A percentile compares a stretch with the other conserved stretches of the same genome.
Conservation (phyloP, 768 basidiomycete species). For the Phanerochaete carnosa region DNA sequence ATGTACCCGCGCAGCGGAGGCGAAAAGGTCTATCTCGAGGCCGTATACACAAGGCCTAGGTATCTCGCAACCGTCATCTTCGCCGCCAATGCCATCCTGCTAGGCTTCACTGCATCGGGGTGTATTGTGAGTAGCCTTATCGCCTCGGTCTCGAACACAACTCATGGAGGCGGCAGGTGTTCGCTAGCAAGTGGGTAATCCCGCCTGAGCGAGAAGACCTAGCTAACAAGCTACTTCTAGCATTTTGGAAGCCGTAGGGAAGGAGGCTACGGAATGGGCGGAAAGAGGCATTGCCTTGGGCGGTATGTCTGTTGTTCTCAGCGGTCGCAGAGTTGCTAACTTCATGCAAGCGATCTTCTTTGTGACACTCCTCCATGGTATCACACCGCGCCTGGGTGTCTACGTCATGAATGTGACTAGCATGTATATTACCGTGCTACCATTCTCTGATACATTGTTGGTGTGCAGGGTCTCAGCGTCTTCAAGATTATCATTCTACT, state of each 20-base stretch:
- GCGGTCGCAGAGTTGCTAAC: not conserved
- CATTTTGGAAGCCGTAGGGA: constrained; percentile 38
- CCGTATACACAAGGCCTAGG: constrained; percentile 38
- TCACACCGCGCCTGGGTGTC: constrained; percentile 47
- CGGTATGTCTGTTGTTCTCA: constrained; percentile 30
- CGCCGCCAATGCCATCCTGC: constrained; percentile 30
- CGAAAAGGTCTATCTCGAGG: constrained; percentile 63
- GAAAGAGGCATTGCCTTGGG: constrained; percentile 58
- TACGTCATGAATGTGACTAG: constrained; percentile 50
- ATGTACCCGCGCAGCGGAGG: constrained; percentile 64
- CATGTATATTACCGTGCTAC: not conserved
- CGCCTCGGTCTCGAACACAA: not conserved
- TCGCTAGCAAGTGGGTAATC: constrained; percentile 25
- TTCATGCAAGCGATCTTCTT: constrained; percentile 42
- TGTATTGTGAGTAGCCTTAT: constrained; percentile 22
- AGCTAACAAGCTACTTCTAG: constrained; percentile 23
- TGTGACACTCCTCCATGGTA: constrained; percentile 48
- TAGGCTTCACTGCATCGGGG: constrained; percentile 34
- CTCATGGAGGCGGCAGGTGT: constrained; percentile 21
- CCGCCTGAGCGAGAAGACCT: not conserved
- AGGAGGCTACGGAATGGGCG: constrained; percentile 37
- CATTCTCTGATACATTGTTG: not conserved
- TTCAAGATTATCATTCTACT: constrained; percentile 54
- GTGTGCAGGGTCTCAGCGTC: constrained; percentile 40
- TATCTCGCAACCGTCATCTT: constrained; percentile 33